Base-by-base conservation (phyloP, 2,329 filamentous ascomycete species). In the Paraphaeosphaeria minitans region DNA sequence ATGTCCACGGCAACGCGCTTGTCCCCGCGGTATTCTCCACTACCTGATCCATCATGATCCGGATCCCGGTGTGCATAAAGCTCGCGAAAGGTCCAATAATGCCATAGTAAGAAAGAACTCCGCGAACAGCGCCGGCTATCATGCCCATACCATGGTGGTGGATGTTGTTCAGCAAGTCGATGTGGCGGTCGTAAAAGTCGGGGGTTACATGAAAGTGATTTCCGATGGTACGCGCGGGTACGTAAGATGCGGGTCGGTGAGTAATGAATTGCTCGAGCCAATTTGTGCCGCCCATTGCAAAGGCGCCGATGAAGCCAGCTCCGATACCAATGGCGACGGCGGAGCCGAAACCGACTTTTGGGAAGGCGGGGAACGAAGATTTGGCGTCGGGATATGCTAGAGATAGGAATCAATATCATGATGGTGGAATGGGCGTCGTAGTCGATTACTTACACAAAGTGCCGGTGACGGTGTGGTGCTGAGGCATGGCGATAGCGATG, bases 81-180 rank as follows among this genome's bases (percentile, higher is more conserved):
- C 57, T 64, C 19, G 66, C 69, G 50, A 75, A 60, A 1, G 74
- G 73, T 0, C 73, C 73, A 53, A 71, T 70, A 22, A 75, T 57
- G 2, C 71, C 73, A 42, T 75, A 67, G 46, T 72, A 70, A 16
- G 65, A 68, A 69, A 75, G 72, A 21, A 64, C 14, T 0, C 67
- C 70, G 2, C 71, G 63, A 29, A 72, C 57, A 5, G 66, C 59
- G 0, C 66, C 73, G 1, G 69, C 67, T 7, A 71, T 50, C 22
- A 73, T 69, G n/a, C 70, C 72, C 64, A 71, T 65, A 5, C 69
- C 67, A 48, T 63, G 69, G 57, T 74, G 70, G 45, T 73, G 68
- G 9, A 62, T 48, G 48, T 66, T 58, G 47, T 74, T 75, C 27
- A 74, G 57, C 4, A 70, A 51, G 31, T 68, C 62, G n/a, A 58